phyloP scores from a whole-genome alignment of 2,329 filamentous ascomycete genomes.

The Septoria linicola region DNA sequence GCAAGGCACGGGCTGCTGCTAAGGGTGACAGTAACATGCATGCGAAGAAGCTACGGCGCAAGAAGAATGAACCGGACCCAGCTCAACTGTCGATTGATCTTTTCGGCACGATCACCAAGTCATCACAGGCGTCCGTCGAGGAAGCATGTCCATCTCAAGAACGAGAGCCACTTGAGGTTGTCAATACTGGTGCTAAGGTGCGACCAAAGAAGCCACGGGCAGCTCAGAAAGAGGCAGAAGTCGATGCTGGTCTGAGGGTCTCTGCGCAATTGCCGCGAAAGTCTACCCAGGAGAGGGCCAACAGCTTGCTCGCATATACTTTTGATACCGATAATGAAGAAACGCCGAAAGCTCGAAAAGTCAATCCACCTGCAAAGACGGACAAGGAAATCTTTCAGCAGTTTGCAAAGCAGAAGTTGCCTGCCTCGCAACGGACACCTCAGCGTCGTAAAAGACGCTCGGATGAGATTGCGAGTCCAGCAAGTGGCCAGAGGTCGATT shows the following conservation, averaged over 20 bases:
- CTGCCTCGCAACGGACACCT: constrained; percentile 23
- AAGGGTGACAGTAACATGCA: constrained; percentile 24
- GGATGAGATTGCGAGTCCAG: constrained; percentile 29
- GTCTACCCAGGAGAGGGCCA: neutral
- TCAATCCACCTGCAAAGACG: neutral
- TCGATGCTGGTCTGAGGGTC: constrained; percentile 9
- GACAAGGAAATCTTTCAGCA: neutral
- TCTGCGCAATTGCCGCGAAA: constrained; percentile 15
- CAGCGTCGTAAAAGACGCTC: constrained; percentile 33
- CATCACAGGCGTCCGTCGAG: constrained; percentile 16
- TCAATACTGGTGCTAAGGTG: constrained; percentile 13
- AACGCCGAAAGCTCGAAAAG: constrained; percentile 15
- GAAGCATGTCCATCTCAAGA: constrained; percentile 8
- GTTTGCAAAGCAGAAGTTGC: constrained; percentile 2
- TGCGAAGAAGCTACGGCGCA: constrained; percentile 21
- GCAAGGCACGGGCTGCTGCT: constrained; percentile 26
- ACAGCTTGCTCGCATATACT: neutral
- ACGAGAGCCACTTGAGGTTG: constrained; percentile 16
- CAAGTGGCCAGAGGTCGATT: constrained; percentile 30
- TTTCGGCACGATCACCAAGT: constrained; percentile 21
- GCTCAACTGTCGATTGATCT: constrained; percentile 16
- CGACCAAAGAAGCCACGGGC: constrained; percentile 5
- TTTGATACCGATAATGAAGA: constrained; percentile 20
- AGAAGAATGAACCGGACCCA: constrained; percentile 19
- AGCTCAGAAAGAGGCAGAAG: constrained; percentile 3